Base-by-base conservation (phyloP, 108 stramenopile species). In the Skeletonema grethae region DNA sequence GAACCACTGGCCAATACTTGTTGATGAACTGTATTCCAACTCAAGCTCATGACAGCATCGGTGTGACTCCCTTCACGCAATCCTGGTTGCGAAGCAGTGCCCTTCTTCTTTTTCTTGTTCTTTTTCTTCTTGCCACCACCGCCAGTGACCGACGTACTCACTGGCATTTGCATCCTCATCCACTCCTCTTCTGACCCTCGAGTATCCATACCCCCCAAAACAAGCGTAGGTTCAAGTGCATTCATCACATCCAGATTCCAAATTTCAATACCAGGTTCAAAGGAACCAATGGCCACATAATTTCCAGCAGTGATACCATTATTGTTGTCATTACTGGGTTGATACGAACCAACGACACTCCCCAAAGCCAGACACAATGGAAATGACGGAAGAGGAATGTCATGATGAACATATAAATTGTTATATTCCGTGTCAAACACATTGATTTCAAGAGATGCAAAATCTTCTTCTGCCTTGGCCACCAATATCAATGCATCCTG, bases 241-340 rank as follows among this genome's bases (percentile, higher is more conserved):
- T 99, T 97, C 76, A 99, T 67, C 1, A 99, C 96, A 76, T 99
- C 99, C 3, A 99, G 73, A 77, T 99, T 98, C 99, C 99, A 99
- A 67, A 99, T 91, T 82, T 99, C 98, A 77, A 99, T 99, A 16
- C 90, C 97, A 11, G 98, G 95, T 32, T 87, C 74, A 75, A 99
- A 99, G 29, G 98, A 98, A 18, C 99, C 98, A 13, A 99, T 98
- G 8, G 99, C 99, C 28, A 88, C 86, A 72, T 82, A 97, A 77
- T 93, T 94, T 32, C 97, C 98, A 3, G 91, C 86, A 24, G 62
- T 30, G 9, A 53, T 53, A 9, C 50, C 50, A 53, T 53, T 87
- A 41, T 64, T 67, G 5, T 64, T 67, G 5, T 61, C 64, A 36
- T 80, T 79, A 32, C 79, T 79, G 29, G 84, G 72, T 11, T 67